A percentile compares a stretch with the other conserved stretches of the same genome.
These are phyloP conservation scores for Wickerhamiella shivajii DNA, from an alignment of 805 yeast genomes.

Conservation along the genomic window DNA sequence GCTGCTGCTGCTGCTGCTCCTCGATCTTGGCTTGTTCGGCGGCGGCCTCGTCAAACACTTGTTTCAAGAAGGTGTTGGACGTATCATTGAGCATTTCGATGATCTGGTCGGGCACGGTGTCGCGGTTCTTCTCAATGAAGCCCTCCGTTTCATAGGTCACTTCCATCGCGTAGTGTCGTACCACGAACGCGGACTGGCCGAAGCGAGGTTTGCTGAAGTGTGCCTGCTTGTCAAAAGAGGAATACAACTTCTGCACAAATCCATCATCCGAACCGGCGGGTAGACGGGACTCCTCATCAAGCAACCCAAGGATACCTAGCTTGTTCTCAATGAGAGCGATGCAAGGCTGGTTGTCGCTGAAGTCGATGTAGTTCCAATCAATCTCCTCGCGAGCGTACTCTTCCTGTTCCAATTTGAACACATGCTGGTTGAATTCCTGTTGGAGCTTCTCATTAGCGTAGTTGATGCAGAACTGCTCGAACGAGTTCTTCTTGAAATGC, in stretches of 20 bases:
- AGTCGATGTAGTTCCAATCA: constrained; percentile 93
- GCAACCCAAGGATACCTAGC: constrained; percentile 70
- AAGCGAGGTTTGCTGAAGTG: constrained; percentile 88
- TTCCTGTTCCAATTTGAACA: constrained; percentile 91
- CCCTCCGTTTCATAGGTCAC: constrained; percentile 88
- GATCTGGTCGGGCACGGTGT: constrained; percentile 93
- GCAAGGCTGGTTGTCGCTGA: constrained; percentile 94
- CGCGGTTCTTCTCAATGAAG: constrained; percentile 92
- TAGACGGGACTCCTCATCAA: constrained; percentile 90
- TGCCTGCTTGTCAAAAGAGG: constrained; percentile 57
- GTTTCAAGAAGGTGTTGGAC: constrained; percentile 47
- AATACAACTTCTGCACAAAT: constrained; percentile 83
- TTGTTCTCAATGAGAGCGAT: constrained; percentile 80
- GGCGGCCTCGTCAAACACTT: constrained; percentile 43
- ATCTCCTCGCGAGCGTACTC: constrained; percentile 85
- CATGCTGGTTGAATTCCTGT: constrained; percentile 95
- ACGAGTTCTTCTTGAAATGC: constrained; percentile 85
- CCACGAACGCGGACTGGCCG: constrained; percentile 81
- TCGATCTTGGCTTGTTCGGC: constrained; percentile 38
- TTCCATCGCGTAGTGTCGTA: constrained; percentile 87
- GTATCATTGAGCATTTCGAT: constrained; percentile 66
- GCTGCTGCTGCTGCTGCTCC: constrained; percentile 23
- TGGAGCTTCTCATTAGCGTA: constrained; percentile 94
- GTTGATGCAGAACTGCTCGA: constrained; percentile 94
- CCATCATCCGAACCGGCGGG: constrained; percentile 89